Evolutionary conservation across 768 basidiomycete species (phyloP), one percentile per base, ranked within the genome.

Genomic region (Boletus insuetus): DNA sequence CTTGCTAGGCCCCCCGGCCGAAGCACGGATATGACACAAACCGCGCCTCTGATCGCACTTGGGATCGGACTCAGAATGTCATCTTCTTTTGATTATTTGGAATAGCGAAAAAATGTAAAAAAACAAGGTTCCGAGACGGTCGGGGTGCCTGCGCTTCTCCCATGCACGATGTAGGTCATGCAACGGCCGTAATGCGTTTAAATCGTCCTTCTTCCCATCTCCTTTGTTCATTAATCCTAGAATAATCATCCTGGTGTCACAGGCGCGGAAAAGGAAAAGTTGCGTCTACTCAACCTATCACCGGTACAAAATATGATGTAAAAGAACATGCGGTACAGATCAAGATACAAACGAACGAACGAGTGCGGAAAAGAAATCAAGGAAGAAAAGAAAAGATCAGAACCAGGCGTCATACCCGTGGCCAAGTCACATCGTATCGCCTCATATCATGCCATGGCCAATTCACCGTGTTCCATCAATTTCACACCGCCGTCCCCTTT

Each of bases 41-140:
- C 13, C 22, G 26, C 24, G 50, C 40, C 16, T 34, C 37, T 49
- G 42, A 45, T 59, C 49, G 19, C 54, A 34, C 42, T 17, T 47
- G 14, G 19, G 53, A 55, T 52, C 59, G 46, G 24, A 8, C 52
- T 34, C 32, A 8, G 12, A 34, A 35, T 13, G 34, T 13, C 34
- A 14, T 3, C 34, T 35, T 37, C 16, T 37, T 37, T 37, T 29
- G 29, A 29, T 29, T 29, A 29, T 29, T 29, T 29, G 29, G 29
- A 29, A 29, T 46, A 37, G 50, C 19, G 45, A 42, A 26, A 39
- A 43, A 46, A 47, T 14, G 13, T 31, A 20, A 22, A 32, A 46
- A 59, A 67, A 62, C 65, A 69, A 69, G 68, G 66, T 67, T 67
- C 66, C 68, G 66, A 51, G 49, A 42, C 41, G 14, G 46, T 56